A percentile compares a stretch with the other conserved stretches of the same genome.
phyloP scores from a whole-genome alignment of 805 yeast species.

The Zygoascus bituminiphila region DNA sequence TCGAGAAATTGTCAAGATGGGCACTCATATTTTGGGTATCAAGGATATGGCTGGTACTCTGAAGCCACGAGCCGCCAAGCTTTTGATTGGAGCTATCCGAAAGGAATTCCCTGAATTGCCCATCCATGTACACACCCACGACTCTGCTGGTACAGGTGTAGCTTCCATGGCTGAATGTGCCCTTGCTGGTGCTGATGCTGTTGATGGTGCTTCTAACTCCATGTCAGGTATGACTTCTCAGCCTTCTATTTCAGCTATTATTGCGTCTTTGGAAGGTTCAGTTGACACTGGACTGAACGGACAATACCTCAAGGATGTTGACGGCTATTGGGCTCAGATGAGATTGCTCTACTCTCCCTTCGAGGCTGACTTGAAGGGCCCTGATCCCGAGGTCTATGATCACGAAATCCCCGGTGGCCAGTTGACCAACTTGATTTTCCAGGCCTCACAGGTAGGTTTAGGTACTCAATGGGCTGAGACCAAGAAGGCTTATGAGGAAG shows the following conservation, averaged over 20 bases:
- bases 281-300: conserved; percentile 65
- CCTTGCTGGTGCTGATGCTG: conserved; percentile 94
- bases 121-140: conserved; percentile 98
- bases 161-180: conserved; percentile 95
- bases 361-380: conserved; percentile 98
- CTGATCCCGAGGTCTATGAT: conserved; percentile 97
- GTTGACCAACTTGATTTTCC: conserved; percentile 94
- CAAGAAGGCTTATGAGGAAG: conserved; percentile 86
- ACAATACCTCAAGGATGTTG: conserved; percentile 68
- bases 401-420: conserved; percentile 99
- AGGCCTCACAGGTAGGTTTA: conserved; percentile 97
- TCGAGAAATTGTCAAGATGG: conserved; percentile 79
- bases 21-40: conserved; percentile 94
- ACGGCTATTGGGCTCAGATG: conserved; percentile 98
- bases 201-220: conserved; percentile 94
- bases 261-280: conserved; percentile 87
- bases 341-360: conserved; percentile 92
- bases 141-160: conserved; percentile 99
- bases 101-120: conserved; percentile 86
- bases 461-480: conserved; percentile 97
- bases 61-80: conserved; percentile 87
- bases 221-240: conserved; percentile 98
- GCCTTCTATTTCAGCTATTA: conserved; percentile 87
- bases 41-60: conserved; percentile 99
- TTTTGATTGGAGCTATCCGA: conserved; percentile 74